A percentile compares a stretch with the other conserved stretches of the same genome.
These are phyloP conservation scores for Boletus smithii DNA, from an alignment of 1,284 basidiomycete species.

Conservation along the genomic window DNA sequence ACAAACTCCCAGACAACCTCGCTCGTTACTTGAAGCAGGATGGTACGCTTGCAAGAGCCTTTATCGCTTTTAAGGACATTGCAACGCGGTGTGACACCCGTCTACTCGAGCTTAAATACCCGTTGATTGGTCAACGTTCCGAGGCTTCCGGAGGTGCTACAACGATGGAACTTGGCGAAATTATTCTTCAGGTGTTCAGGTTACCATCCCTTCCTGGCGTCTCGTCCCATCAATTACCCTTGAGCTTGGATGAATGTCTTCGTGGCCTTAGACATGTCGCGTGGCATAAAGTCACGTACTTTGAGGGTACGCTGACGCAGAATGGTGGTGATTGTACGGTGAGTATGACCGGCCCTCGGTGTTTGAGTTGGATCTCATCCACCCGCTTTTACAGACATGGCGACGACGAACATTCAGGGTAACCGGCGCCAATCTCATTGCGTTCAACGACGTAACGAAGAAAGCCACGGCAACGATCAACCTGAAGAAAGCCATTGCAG, in stretches of 20 bases:
- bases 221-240: constrained; percentile 75
- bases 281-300: constrained; percentile 91
- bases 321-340: constrained; percentile 92
- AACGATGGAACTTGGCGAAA: constrained; percentile 69
- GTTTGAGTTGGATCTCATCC: constrained; percentile 2
- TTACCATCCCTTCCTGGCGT: constrained; percentile 85
- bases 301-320: constrained; percentile 92
- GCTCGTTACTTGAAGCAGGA: constrained; percentile 81
- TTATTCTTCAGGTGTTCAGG: constrained; percentile 85
- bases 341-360: constrained; percentile 30
- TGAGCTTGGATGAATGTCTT: constrained; percentile 89
- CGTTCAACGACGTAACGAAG: constrained; percentile 93
- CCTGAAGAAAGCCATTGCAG: constrained; percentile 74
- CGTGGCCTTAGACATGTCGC: constrained; percentile 84
- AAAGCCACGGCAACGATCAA: constrained; percentile 89
- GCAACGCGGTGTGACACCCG: constrained; percentile 77
- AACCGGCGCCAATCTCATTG: constrained; percentile 83
- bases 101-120: constrained; percentile 80
- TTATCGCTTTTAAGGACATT: constrained; percentile 84
- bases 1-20: constrained; percentile 61
- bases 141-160: constrained; percentile 55
- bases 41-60: constrained; percentile 75
- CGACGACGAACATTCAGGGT: constrained; percentile 84
- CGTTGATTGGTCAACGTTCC: constrained; percentile 73
- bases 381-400: constrained; percentile 61